Percentiles rank a stretch among this genome's conserved stretches.
Evolutionary conservation across 192 early-diverging fungal species (phyloP).

Genomic region (Umbelopsis isabellina): DNA sequence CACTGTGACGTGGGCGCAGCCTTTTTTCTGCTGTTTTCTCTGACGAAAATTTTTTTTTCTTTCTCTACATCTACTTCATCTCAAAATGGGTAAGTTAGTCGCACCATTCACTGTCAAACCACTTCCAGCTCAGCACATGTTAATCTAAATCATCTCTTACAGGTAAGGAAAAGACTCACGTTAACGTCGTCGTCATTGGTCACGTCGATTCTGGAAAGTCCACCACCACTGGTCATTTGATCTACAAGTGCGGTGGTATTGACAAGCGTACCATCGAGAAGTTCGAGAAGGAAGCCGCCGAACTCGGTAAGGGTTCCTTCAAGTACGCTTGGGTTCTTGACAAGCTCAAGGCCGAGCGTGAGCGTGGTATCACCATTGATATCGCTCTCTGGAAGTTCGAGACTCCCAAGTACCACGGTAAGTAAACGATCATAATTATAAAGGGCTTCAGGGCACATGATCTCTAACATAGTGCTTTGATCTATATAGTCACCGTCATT

Average conservation of each 20-base stretch:
- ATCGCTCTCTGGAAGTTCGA: slow-evolving; percentile 97
- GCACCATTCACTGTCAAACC: not conserved
- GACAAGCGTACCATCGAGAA: slow-evolving; percentile 99
- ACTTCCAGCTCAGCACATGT: not conserved
- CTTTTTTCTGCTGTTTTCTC: no score
- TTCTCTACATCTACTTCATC: not conserved
- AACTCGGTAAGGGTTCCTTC: slow-evolving; percentile 99
- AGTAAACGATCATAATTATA: not conserved
- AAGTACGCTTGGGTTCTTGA: slow-evolving; percentile 99
- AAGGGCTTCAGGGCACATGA: not conserved
- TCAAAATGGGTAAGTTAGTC: slow-evolving; percentile 2
- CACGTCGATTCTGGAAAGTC: slow-evolving; percentile 99
- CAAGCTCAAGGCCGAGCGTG: slow-evolving; percentile 99
- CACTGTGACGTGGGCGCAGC: no score
- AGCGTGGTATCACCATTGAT: slow-evolving; percentile 99
- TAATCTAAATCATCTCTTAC: not conserved
- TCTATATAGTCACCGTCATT: slow-evolving; percentile 81
- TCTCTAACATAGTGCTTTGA: not conserved
- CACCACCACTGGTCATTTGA: slow-evolving; percentile 99
- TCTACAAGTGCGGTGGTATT: slow-evolving; percentile 99
- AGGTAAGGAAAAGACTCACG: slow-evolving; percentile 88
- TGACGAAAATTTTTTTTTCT: not conserved
- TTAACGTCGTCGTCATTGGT: slow-evolving; percentile 96
- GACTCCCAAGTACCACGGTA: slow-evolving; percentile 89
- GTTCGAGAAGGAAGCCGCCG: slow-evolving; percentile 98